These are phyloP conservation scores for Pseudocercospora macadamiae DNA, from an alignment of 2,329 filamentous ascomycete genomes.

Conservation along the genomic window DNA sequence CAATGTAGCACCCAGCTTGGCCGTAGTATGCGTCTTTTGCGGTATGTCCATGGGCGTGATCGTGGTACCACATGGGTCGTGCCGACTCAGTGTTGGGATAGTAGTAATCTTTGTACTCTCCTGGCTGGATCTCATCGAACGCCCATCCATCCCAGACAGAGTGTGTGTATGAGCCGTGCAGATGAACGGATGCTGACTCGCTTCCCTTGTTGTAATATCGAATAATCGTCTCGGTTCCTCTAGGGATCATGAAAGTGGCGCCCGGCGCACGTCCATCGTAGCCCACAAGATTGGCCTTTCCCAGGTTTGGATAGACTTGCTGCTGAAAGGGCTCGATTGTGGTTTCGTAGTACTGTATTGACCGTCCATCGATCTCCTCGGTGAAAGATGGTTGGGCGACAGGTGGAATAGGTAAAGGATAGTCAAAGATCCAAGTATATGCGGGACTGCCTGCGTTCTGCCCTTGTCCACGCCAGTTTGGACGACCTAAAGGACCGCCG, in stretches of 20 bases:
- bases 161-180: slow-evolving; percentile 57
- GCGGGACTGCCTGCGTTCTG: slow-evolving; percentile 26
- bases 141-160: slow-evolving; percentile 53
- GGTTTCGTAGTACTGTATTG: slow-evolving; percentile 53
- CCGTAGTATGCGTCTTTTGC: slow-evolving; percentile 60
- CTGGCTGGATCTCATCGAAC: slow-evolving; percentile 54
- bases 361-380: slow-evolving; percentile 38
- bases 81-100: slow-evolving; percentile 60
- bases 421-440: slow-evolving; percentile 29
- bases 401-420: slow-evolving; percentile 27
- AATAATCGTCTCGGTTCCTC: slow-evolving; percentile 57
- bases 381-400: slow-evolving; percentile 37
- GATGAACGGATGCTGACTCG: slow-evolving; percentile 53
- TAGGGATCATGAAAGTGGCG: slow-evolving; percentile 55
- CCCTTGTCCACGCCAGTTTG: slow-evolving; percentile 22
- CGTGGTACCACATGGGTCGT: slow-evolving; percentile 62
- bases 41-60: slow-evolving; percentile 49
- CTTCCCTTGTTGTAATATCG: slow-evolving; percentile 57
- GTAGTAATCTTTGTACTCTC: slow-evolving; percentile 65
- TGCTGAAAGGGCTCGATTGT: slow-evolving; percentile 45
- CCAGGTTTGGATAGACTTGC: slow-evolving; percentile 49
- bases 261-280: slow-evolving; percentile 60
- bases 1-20: slow-evolving; percentile 60
- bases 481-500: not conserved
- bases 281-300: slow-evolving; percentile 47